A percentile compares a stretch with the other conserved stretches of the same genome.
Evolutionary conservation across 2,329 filamentous ascomycete genomes (phyloP).

Genomic region (Kalaharituber pfeilii): DNA sequence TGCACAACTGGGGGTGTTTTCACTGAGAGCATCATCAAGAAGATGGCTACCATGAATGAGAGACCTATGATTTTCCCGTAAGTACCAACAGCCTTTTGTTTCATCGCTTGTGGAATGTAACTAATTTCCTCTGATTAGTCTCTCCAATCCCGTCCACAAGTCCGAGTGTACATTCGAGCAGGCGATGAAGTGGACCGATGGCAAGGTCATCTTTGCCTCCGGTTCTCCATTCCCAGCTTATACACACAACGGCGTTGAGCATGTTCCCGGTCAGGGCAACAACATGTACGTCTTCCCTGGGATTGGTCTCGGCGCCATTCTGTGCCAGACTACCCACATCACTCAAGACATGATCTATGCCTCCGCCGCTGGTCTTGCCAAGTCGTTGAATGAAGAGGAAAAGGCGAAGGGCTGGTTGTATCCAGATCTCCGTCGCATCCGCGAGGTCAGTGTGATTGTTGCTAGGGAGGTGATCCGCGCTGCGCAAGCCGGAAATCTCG

Average conservation of each 20-base stretch:
- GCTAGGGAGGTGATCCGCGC: slow-evolving; percentile 18
- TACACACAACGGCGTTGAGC: slow-evolving; percentile 44
- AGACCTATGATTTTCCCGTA: slow-evolving; percentile 76
- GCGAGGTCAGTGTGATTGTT: slow-evolving; percentile 59
- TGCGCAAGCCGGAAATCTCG: slow-evolving; percentile 19
- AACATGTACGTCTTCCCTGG: slow-evolving; percentile 93
- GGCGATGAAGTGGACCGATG: slow-evolving; percentile 77
- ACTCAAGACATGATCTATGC: slow-evolving; percentile 97
- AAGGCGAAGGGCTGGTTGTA: slow-evolving; percentile 72
- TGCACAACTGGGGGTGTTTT: slow-evolving; percentile 91
- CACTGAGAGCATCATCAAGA: slow-evolving; percentile 65
- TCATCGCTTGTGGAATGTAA: background rate
- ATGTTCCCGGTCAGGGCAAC: slow-evolving; percentile 63
- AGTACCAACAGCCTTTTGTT: background rate
- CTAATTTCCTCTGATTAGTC: slow-evolving; percentile 25
- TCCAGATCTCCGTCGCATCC: slow-evolving; percentile 75
- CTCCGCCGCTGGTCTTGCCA: slow-evolving; percentile 64
- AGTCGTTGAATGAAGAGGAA: slow-evolving; percentile 64
- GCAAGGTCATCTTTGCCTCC: slow-evolving; percentile 80
- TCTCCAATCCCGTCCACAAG: slow-evolving; percentile 91
- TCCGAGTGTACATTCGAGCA: slow-evolving; percentile 96
- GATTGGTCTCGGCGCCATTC: slow-evolving; percentile 80
- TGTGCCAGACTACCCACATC: slow-evolving; percentile 69
- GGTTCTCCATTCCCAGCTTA: slow-evolving; percentile 77
- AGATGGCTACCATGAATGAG: slow-evolving; percentile 46